Base-by-base conservation (phyloP, 2,329 filamentous ascomycete genomes). In the Colletotrichum karsti region DNA sequence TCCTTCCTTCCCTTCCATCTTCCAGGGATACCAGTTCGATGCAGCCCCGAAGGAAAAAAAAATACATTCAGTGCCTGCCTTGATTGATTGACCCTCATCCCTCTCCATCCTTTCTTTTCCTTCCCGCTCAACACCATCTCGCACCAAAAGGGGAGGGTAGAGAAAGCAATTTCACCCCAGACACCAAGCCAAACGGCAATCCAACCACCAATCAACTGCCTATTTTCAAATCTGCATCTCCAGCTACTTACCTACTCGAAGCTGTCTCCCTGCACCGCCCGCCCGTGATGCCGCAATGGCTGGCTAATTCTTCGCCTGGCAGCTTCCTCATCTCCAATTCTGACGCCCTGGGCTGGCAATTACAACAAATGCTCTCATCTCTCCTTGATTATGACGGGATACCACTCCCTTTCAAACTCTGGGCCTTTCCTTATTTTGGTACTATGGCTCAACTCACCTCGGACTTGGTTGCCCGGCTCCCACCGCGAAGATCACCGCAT, bases 31-130 rank as follows among this genome's bases (percentile, higher is more conserved):
- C 33, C 12, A 35, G 33, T 35, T 35, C 6, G 33, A 35, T 35
- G 12, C 33, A 33, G 30, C 8, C 30, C 8, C 8, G 30, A 7
- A 35, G 30, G 13, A 30, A 50, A n/a, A n/a, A n/a, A n/a, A n/a
- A n/a, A n/a, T n/a, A n/a, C n/a, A n/a, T n/a, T n/a, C n/a, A n/a
- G n/a, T n/a, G n/a, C n/a, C n/a, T n/a, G n/a, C n/a, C n/a, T n/a
- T n/a, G n/a, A n/a, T n/a, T n/a, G n/a, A n/a, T n/a, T n/a, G n/a
- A n/a, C n/a, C n/a, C n/a, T n/a, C n/a, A n/a, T n/a, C n/a, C n/a
- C 28, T 15, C 20, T 50, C n/a, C 54, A 20, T 46, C 37, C 6
- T 55, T 55, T 33, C 63, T 66, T 66, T 62, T 48, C 30, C n/a
- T 33, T 48, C 22, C 63, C 54, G 54, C 35, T 18, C 26, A n/a